Conservation (phyloP, 371 early-diverging fungal genomes). For the Rhizopus delemar region DNA sequence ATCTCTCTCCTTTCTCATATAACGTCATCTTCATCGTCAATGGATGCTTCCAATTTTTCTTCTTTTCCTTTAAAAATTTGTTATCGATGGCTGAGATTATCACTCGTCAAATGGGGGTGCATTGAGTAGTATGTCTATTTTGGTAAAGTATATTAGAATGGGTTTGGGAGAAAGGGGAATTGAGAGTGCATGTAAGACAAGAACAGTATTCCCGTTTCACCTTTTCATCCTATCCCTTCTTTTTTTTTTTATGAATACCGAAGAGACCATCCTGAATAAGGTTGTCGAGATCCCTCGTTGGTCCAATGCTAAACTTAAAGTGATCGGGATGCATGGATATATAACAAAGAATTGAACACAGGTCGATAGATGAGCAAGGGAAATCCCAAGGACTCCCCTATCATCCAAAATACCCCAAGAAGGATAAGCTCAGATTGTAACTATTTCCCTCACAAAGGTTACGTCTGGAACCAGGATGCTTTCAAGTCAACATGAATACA, state of each 20-base stretch:
- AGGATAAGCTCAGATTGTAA: constrained; percentile 92
- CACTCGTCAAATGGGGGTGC: constrained; percentile 76
- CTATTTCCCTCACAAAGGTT: constrained; percentile 95
- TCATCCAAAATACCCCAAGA: constrained; percentile 92
- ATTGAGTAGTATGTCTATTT: constrained; percentile 85
- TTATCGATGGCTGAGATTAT: constrained; percentile 63
- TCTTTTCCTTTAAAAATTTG: not conserved
- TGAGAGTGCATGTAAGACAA: constrained; percentile 21
- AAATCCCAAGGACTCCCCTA: constrained; percentile 81
- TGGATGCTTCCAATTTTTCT: not conserved
- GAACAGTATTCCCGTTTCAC: constrained; percentile 65
- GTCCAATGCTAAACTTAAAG: constrained; percentile 95
- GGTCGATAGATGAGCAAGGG: constrained; percentile 73
- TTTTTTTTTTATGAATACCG: constrained; percentile 66
- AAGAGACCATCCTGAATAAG: constrained; percentile 81
- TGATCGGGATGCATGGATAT: constrained; percentile 23
- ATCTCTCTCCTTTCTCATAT: too few relatives aligned
- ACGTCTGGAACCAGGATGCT: constrained; percentile 97
- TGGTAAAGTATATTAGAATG: constrained; percentile 51
- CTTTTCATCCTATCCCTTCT: constrained; percentile 92
- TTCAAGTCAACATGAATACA: constrained; percentile 50
- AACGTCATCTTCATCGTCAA: too few relatives aligned
- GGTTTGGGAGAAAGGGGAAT: not conserved
- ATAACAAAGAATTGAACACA: not conserved
- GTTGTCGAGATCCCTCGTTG: constrained; percentile 94